Conservation (phyloP, 2,329 filamentous ascomycete genomes). For the Neurospora crassa region DNA sequence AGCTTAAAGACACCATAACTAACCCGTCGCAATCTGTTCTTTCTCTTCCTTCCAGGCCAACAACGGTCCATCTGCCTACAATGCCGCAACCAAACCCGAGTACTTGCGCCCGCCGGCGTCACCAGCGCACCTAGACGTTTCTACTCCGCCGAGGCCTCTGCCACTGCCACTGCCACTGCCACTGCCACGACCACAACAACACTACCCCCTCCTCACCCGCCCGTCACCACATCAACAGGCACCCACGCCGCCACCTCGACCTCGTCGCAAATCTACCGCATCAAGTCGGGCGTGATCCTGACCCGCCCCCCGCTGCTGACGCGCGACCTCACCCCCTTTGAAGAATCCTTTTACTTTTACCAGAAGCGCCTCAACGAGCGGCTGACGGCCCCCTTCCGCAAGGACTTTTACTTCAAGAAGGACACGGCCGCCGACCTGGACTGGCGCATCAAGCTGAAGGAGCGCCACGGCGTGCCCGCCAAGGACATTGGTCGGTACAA, state of each 20-base stretch:
- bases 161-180: neutral
- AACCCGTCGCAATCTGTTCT: neutral
- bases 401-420: slow-evolving; percentile 90
- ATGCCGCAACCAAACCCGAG: slow-evolving; percentile 19
- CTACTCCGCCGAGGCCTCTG: slow-evolving; percentile 25
- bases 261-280: slow-evolving; percentile 30
- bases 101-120: neutral
- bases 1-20: neutral
- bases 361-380: slow-evolving; percentile 95
- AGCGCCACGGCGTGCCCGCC: slow-evolving; percentile 63
- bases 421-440: slow-evolving; percentile 77
- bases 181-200: neutral
- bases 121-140: slow-evolving; percentile 14
- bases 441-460: slow-evolving; percentile 78
- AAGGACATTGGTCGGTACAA: slow-evolving; percentile 78
- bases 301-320: slow-evolving; percentile 85
- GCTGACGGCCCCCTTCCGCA: slow-evolving; percentile 74
- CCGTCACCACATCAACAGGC: slow-evolving; percentile 22
- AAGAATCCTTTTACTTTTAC: slow-evolving; percentile 91
- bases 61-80: slow-evolving; percentile 22
- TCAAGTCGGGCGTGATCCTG: slow-evolving; percentile 65
- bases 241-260: slow-evolving; percentile 13
- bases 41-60: slow-evolving; percentile 10
- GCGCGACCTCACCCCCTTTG: slow-evolving; percentile 73
- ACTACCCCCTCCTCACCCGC: slow-evolving; percentile 19